Evolutionary conservation across 495 filamentous ascomycete genomes (phyloP).

Genomic region (Jackrogersella multiformis): DNA sequence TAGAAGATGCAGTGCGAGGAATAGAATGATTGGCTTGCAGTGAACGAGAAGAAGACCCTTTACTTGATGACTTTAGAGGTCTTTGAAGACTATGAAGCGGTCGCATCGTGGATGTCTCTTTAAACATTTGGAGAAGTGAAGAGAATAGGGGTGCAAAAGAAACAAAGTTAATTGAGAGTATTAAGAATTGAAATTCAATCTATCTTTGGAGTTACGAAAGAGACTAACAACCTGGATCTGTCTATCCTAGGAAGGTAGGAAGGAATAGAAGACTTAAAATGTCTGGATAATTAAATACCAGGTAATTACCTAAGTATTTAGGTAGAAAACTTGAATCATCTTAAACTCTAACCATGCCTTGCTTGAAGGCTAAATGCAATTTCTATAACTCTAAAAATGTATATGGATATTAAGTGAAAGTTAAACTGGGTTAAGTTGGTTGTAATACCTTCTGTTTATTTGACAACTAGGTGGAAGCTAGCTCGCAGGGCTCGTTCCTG

Average conservation of each 20-base stretch:
- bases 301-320: background rate
- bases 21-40: slow-evolving; percentile 6
- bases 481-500: background rate
- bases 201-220: background rate
- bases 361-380: background rate
- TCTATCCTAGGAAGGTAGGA: no score
- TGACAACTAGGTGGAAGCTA: background rate
- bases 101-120: background rate
- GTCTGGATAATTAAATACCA: no score
- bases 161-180: no score
- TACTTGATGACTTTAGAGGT: slow-evolving; percentile 12
- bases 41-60: slow-evolving; percentile 9
- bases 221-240: background rate
- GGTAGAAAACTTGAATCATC: background rate
- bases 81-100: background rate
- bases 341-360: background rate
- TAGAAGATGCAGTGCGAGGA: slow-evolving; percentile 33
- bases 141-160: background rate
- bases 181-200: background rate
- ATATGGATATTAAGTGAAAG: background rate
- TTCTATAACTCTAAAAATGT: background rate
- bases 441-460: background rate
- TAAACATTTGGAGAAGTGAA: background rate
- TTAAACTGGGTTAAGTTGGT: background rate
- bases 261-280: no score